Evolutionary conservation across 768 basidiomycete genomes (phyloP).

Genomic region (Hypholoma fasciculare): DNA sequence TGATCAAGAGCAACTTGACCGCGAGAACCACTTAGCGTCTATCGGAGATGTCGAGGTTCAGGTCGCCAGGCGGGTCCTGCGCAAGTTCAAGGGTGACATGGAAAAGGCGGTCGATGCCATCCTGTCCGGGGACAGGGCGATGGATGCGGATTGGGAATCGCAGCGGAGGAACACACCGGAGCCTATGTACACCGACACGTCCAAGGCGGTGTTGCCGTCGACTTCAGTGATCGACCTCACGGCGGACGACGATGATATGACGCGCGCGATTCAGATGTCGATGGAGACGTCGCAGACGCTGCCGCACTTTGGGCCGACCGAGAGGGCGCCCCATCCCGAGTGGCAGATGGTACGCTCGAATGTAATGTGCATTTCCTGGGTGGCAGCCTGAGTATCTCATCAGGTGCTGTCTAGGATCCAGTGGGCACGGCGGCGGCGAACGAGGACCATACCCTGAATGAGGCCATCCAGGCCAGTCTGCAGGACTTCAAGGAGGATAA

Average conservation of each 20-base stretch:
- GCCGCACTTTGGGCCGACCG: constrained; percentile 56
- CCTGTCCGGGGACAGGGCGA: constrained; percentile 48
- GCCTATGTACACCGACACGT: constrained; percentile 21
- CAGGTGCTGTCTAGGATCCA: constrained; percentile 19
- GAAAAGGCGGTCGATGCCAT: constrained; percentile 57
- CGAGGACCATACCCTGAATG: constrained; percentile 64
- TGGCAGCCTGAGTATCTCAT: constrained; percentile 9
- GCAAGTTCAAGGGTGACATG: constrained; percentile 60
- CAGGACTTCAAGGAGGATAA: constrained; percentile 55
- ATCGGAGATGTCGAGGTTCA: constrained; percentile 40
- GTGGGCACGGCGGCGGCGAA: constrained; percentile 39
- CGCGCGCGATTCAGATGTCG: constrained; percentile 54
- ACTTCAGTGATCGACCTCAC: constrained; percentile 61
- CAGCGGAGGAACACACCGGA: constrained; percentile 28
- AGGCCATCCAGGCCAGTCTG: constrained; percentile 73
- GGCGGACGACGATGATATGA: constrained; percentile 49
- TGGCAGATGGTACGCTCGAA: constrained; percentile 75
- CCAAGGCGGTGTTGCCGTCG: constrained; percentile 21
- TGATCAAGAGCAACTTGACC: constrained; percentile 25
- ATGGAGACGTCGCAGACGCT: constrained; percentile 37
- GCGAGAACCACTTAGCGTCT: constrained; percentile 30
- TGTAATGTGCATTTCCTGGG: constrained; percentile 35
- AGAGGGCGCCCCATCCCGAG: constrained; percentile 60
- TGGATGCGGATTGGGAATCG: constrained; percentile 17
- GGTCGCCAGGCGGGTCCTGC: constrained; percentile 53